Evolutionary conservation across 148 eudicot genomes (phyloP), one percentile per base, ranked within the genome.

Genomic region (Persicaria tinctoria): DNA sequence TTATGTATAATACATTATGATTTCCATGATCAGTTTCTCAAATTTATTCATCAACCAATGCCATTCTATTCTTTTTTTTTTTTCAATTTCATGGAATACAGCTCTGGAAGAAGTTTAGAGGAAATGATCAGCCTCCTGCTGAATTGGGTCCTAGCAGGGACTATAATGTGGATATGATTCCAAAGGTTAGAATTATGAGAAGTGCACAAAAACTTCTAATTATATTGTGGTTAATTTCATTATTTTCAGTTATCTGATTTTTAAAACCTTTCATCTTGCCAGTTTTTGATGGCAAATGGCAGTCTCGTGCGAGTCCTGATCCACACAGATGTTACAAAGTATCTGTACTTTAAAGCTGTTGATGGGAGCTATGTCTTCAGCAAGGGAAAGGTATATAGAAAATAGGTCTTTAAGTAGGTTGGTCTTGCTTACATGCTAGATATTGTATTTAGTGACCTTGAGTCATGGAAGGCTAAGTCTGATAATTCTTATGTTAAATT

Each of bases 101-200:
- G 92, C 81, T 89, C 45, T 89, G 92, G 92, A 89, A 87, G 82
- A 85, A 80, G 74, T 89, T 89, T 77, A 85, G 84, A 77, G 88
- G 88, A 81, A 81, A 83, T 79, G 90, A 89, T 72, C 78, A 87
- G 69, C 88, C 92, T 79, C 90, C 90, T 78, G 78, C 85, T 38
- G 81, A 85, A 49, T 75, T 89, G 82, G 92, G 90, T 70, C 80
- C 90, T 12, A 89, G 88, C 53, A 82, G 86, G 79, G 92, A 89
- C 54, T 89, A 89, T 72, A 89, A 89, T 73, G 92, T 89, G 64
- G 92, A 89, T 73, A 89, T 89, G 92, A 76, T 85, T 51, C 92
- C 92, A 8, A 89, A 89, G 91, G 91, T 88, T 76, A 47, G 48
- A 9, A 32, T 47, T 41, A 12, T 66, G 70, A 41, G 47, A 12